Percentiles rank a stretch among this genome's conserved stretches.
Conservation (phyloP, 2,329 filamentous ascomycete genomes). For the Cordyceps pruinosa region DNA sequence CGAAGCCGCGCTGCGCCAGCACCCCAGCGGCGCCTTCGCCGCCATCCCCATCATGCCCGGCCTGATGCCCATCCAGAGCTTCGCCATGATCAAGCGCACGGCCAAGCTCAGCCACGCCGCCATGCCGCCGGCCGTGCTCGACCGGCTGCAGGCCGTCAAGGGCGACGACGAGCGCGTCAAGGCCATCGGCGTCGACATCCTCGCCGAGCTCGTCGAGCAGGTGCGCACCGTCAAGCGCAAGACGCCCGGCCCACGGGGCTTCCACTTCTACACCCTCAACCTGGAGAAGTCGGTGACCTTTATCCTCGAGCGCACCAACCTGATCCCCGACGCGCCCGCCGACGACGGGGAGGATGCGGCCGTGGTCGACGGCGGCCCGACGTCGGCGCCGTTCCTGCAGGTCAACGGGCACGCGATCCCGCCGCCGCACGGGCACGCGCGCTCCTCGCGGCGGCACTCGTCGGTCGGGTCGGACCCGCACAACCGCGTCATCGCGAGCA, state of each 20-base stretch:
- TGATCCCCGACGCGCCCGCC: slow-evolving; percentile 63
- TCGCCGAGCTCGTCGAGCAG: slow-evolving; percentile 75
- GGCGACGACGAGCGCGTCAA: slow-evolving; percentile 79
- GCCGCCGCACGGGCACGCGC: slow-evolving; percentile 27
- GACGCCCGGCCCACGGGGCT: slow-evolving; percentile 61
- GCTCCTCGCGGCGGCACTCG: slow-evolving; percentile 57
- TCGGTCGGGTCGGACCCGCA: slow-evolving; percentile 78
- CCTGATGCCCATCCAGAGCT: slow-evolving; percentile 96
- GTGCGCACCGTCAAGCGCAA: slow-evolving; percentile 59
- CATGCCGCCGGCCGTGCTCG: slow-evolving; percentile 64
- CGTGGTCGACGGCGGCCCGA: slow-evolving; percentile 40
- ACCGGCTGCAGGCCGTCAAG: slow-evolving; percentile 64
- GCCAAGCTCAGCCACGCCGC: slow-evolving; percentile 90
- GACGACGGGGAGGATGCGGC: slow-evolving; percentile 47
- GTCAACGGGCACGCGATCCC: slow-evolving; percentile 42
- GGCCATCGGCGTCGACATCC: slow-evolving; percentile 69
- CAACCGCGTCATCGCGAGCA: slow-evolving; percentile 79
- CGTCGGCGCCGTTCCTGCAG: slow-evolving; percentile 25
- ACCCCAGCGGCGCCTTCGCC: slow-evolving; percentile 80
- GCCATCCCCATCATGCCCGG: slow-evolving; percentile 86
- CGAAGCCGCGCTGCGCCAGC: slow-evolving; percentile 67
- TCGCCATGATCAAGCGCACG: slow-evolving; percentile 88
- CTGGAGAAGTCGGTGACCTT: slow-evolving; percentile 93
- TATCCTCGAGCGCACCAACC: slow-evolving; percentile 75
- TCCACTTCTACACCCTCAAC: slow-evolving; percentile 97